Conservation (phyloP, 345 rosid species). For the Noccaea caerulescens region DNA sequence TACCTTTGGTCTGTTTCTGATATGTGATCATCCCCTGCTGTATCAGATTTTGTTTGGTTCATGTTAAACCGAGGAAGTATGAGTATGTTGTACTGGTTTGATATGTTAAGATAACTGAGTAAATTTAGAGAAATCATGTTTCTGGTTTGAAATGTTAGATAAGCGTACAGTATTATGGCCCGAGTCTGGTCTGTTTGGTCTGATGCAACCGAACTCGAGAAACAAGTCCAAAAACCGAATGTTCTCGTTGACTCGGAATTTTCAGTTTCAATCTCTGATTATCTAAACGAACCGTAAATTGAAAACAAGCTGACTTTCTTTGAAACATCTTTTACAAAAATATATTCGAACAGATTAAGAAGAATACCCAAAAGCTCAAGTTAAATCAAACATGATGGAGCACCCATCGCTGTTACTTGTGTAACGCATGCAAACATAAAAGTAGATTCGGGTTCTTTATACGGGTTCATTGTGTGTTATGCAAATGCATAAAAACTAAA, state of each 20-base stretch:
- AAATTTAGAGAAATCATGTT: not conserved
- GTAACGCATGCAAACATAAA: not conserved
- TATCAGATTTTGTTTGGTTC: constrained; percentile 26
- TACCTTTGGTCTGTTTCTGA: constrained; percentile 94
- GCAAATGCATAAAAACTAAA: not conserved
- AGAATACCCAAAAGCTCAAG: not conserved
- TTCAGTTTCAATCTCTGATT: not conserved
- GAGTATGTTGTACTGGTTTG: not conserved
- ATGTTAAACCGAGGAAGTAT: not conserved
- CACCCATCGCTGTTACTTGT: not conserved
- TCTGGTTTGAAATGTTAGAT: constrained; percentile 3
- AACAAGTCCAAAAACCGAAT: not conserved
- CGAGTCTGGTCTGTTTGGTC: not conserved
- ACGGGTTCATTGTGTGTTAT: not conserved
- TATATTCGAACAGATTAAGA: not conserved
- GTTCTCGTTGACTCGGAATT: not conserved
- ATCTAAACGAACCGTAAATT: not conserved
- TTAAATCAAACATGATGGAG: not conserved
- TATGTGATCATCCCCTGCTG: constrained; percentile 52
- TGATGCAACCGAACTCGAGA: not conserved
- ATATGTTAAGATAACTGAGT: not conserved
- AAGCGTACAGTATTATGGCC: not conserved
- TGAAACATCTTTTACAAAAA: not conserved
- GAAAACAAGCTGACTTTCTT: not conserved
- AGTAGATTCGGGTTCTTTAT: not conserved